Base-by-base conservation (phyloP, 805 yeast genomes). In the Saccharomycopsis malanga region DNA sequence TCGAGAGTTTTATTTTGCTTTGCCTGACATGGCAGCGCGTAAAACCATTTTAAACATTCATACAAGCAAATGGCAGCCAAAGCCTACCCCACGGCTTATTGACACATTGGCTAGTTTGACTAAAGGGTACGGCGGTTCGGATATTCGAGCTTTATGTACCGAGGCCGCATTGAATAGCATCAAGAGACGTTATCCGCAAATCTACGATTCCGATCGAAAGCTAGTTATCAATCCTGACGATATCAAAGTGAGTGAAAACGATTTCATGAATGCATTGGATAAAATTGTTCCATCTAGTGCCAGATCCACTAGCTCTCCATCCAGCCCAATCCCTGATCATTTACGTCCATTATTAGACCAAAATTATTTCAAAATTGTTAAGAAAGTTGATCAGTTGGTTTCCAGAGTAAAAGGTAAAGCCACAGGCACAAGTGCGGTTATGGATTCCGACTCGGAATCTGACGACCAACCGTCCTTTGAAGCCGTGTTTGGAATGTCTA, bases 81-180 rank as follows among this genome's bases (percentile, higher is more conserved):
- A 85, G 2, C 65, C 86, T 48, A 61, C 77, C 4, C 67, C 67
- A 0, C 65, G 60, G 4, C 84, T 93, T 54, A 57, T 87, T 7
- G 70, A 72, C 4, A 78, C 79, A 46, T 70, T 93, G 30, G 91
- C 97, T 0, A 71, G 71, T 18, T 65, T 87, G 48, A 91, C 98
- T 0, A 91, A 89, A 61, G 98, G 98, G 0, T 93, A 86, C 59
- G 98, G 98, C 40, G 98, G 98, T 68, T 98, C 98, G 2, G 98
- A 93, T 63, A 68, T 93, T 53, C 70, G 96, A 46, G 96, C 98
- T 0, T 68, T 93, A 25, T 88, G 98, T 62, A 91, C 98, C 0
- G 98, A 93, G 61, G 89, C 97, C 25, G 98, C 98, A 0, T 70
- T 93, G 53, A 81, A 83, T 57, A 82, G 96, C 57, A 91, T 93